Conservation (phyloP, 2,329 filamentous ascomycete genomes). For the Ophiostoma quercus region DNA sequence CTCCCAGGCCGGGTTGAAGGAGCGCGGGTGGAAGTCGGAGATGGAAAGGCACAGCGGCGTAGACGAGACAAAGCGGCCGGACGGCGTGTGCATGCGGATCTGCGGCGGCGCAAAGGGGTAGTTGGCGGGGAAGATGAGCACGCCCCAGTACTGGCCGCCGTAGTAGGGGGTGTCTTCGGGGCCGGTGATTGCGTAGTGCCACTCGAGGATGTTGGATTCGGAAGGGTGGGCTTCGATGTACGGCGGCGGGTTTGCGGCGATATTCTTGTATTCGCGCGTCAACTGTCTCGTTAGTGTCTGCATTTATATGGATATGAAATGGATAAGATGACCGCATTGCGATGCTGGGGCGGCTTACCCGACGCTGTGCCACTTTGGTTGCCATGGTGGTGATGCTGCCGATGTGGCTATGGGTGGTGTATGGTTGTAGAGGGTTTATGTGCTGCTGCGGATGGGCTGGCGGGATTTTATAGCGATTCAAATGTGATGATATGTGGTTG, state of each 20-base stretch:
- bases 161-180: conserved; percentile 92
- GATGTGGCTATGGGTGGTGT: background rate
- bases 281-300: conserved; percentile 37
- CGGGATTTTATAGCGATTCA: too few species aligned
- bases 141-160: conserved; percentile 96
- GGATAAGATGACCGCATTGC: background rate
- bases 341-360: background rate
- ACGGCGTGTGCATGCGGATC: conserved; percentile 98
- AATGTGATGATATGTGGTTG: background rate
- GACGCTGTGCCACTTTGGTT: conserved; percentile 1
- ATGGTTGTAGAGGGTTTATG: background rate
- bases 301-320: background rate
- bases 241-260: conserved; percentile 70
- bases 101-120: conserved; percentile 96
- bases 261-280: conserved; percentile 58
- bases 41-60: conserved; percentile 92
- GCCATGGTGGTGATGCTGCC: background rate
- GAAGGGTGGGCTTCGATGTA: conserved; percentile 87
- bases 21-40: conserved; percentile 95
- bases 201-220: conserved; percentile 89
- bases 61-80: conserved; percentile 88
- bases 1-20: conserved; percentile 97
- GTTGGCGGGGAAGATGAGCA: conserved; percentile 87
- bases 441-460: background rate
- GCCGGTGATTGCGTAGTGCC: conserved; percentile 94